These are phyloP conservation scores for Entoloma clypeatum DNA, from an alignment of 1,284 basidiomycete species.

Conservation along the genomic window DNA sequence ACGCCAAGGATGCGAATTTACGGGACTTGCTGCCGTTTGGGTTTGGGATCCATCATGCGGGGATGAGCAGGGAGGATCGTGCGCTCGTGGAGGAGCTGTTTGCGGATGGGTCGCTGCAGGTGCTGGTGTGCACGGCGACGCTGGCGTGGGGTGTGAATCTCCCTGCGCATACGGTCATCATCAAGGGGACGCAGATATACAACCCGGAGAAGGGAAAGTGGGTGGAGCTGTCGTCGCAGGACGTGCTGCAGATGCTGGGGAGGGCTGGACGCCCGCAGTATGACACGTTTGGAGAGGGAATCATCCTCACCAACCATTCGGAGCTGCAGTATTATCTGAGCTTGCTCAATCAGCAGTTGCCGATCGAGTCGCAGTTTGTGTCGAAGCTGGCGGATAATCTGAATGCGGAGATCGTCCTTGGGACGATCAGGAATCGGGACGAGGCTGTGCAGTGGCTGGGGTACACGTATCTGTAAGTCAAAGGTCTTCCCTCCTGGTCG, in stretches of 20 bases:
- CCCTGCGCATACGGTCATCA: conserved; percentile 97
- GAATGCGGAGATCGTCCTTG: conserved; percentile 97
- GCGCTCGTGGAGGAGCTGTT: conserved; percentile 94
- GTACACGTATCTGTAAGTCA: conserved; percentile 87
- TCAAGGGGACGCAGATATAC: conserved; percentile 99
- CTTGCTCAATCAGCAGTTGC: conserved; percentile 92
- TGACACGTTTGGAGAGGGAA: conserved; percentile 96
- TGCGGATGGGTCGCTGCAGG: conserved; percentile 88
- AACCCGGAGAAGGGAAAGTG: conserved; percentile 98
- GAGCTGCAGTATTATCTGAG: conserved; percentile 97
- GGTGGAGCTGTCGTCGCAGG: conserved; percentile 95
- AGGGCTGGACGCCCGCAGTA: conserved; percentile 97
- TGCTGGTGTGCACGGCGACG: conserved; percentile 95
- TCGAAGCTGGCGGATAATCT: conserved; percentile 92
- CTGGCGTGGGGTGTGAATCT: conserved; percentile 99
- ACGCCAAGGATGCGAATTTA: conserved; percentile 82
- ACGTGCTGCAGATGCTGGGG: conserved; percentile 98
- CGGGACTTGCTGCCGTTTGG: conserved; percentile 94
- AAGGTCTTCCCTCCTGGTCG: conserved; percentile 7
- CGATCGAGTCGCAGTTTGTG: conserved; percentile 96
- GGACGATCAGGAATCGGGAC: conserved; percentile 92
- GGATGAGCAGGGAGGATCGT: conserved; percentile 94
- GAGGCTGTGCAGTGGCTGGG: conserved; percentile 98
- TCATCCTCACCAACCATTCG: conserved; percentile 97
- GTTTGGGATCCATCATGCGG: conserved; percentile 98